A percentile compares a stretch with the other conserved stretches of the same genome.
Evolutionary conservation across 2,329 filamentous ascomycete genomes (phyloP).

Genomic region (Basipetospora chlamydospora): DNA sequence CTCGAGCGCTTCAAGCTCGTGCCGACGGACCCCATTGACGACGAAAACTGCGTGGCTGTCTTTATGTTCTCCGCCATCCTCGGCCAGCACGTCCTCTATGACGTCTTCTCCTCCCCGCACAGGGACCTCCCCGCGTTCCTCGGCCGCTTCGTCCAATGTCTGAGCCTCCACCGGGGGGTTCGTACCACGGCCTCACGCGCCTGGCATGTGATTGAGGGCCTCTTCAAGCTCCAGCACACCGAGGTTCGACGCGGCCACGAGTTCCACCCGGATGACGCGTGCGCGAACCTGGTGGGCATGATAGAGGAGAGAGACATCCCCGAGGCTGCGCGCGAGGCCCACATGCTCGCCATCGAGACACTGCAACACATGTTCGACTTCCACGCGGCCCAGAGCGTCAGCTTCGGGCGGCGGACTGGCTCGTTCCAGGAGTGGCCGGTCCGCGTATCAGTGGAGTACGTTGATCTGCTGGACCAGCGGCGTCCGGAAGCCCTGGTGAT

Average conservation of each 20-base stretch:
- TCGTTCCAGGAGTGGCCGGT: slow-evolving; percentile 7
- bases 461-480: slow-evolving; percentile 18
- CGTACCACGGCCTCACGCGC: slow-evolving; percentile 19
- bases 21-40: slow-evolving; percentile 10
- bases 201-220: slow-evolving; percentile 13
- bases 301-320: slow-evolving; percentile 16
- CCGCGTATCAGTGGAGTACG: slow-evolving; percentile 14
- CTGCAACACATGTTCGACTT: slow-evolving; percentile 18
- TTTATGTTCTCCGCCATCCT: slow-evolving; percentile 30
- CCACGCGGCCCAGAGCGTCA: slow-evolving; percentile 3
- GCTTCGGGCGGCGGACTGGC: slow-evolving; percentile 11
- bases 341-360: slow-evolving; percentile 11
- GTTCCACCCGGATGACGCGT: slow-evolving; percentile 14
- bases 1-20: slow-evolving; percentile 22
- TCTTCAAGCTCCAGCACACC: slow-evolving; percentile 11
- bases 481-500: slow-evolving; percentile 24
- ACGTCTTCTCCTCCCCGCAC: slow-evolving; percentile 23
- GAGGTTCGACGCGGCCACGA: not conserved
- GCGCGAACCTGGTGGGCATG: slow-evolving; percentile 13
- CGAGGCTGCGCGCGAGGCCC: slow-evolving; percentile 8
- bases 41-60: slow-evolving; percentile 20
- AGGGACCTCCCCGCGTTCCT: slow-evolving; percentile 24
- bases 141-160: slow-evolving; percentile 24
- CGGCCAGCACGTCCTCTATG: slow-evolving; percentile 32
- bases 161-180: slow-evolving; percentile 28